Base-by-base conservation (phyloP, 1,284 basidiomycete genomes). In the Malassezia cuniculi region DNA sequence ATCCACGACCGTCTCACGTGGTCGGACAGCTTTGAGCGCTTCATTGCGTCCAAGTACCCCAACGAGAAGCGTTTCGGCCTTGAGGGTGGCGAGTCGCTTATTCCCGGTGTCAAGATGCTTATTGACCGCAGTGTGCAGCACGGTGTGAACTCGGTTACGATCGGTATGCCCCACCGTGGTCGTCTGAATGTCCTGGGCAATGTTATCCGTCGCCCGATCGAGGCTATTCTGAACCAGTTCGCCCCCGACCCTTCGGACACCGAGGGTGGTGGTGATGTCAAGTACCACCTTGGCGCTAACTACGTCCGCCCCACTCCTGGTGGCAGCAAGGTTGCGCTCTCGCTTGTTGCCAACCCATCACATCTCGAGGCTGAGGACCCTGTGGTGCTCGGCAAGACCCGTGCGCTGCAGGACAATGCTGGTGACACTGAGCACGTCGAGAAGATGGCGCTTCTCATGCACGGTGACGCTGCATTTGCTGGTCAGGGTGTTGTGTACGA, bases 1-100 rank as follows among this genome's bases (percentile, higher is more conserved):
- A 93, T 99, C 54, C 78, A 97, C 45, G 93, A 97, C 71, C 84
- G 93, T 48, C 79, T 95, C 62, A 94, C 95, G 70, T 97, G 93
- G 93, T 97, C 90, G 19, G 90, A 97, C 69, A 83, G 85, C 5
- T 95, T 97, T 62, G 93, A 99, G 71, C 89, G 90, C 67, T 99
- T 94, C 74, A 89, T 97, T 56, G 81, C 87, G 16, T 85, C 80
- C 74, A 97, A 97, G 71, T 94, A 87, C 72, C 93, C 93, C 53
- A 97, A 94, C 72, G 93, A 97, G 74, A 99, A 99, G 73, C 83
- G 93, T 40, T 99, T 97, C 71, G 93, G 93, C 71, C 78, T 99
- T 38, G 93, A 99, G 71, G 93, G 93, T 48, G 93, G 87, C 70
- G 93, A 99, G 72, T 78, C 86, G 28, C 79, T 99, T 58, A 84